Conservation (phyloP, 176 grass and related monocot species). For the Lolium rigidum region DNA sequence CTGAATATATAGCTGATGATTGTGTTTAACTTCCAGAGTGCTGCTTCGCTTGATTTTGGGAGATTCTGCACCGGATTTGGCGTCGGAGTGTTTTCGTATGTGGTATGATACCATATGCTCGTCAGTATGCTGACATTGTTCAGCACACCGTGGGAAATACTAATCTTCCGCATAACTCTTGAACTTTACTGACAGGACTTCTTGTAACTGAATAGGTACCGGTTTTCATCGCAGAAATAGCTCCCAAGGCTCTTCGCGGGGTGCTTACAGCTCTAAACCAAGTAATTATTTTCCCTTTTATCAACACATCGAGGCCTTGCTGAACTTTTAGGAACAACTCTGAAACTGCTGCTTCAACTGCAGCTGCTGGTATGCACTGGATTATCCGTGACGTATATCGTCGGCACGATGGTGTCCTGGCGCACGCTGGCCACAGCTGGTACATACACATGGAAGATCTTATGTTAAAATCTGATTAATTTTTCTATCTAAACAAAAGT, state of each 20-base stretch:
- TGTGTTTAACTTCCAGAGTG: slow-evolving; percentile 42
- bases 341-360: slow-evolving; percentile 7
- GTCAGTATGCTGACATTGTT: neutral
- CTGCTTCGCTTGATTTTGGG: slow-evolving; percentile 50
- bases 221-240: slow-evolving; percentile 77
- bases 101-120: slow-evolving; percentile 37
- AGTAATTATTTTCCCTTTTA: slow-evolving; percentile 26
- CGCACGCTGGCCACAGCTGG: slow-evolving; percentile 46
- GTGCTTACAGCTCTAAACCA: slow-evolving; percentile 69
- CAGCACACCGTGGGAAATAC: neutral
- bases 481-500: neutral
- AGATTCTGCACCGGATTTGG: slow-evolving; percentile 58
- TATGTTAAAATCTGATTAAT: no score
- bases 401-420: slow-evolving; percentile 56
- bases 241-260: slow-evolving; percentile 63
- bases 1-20: neutral
- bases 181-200: neutral
- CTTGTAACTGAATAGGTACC: slow-evolving; percentile 51
- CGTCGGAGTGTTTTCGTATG: slow-evolving; percentile 65
- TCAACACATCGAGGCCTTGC: neutral
- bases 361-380: slow-evolving; percentile 55
- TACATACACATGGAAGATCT: neutral
- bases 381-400: slow-evolving; percentile 50
- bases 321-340: slow-evolving; percentile 10
- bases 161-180: slow-evolving; percentile 11